Evolutionary conservation across 2,329 filamentous ascomycete species (phyloP), one percentile per base, ranked within the genome.

Genomic region (Fusarium sp.): DNA sequence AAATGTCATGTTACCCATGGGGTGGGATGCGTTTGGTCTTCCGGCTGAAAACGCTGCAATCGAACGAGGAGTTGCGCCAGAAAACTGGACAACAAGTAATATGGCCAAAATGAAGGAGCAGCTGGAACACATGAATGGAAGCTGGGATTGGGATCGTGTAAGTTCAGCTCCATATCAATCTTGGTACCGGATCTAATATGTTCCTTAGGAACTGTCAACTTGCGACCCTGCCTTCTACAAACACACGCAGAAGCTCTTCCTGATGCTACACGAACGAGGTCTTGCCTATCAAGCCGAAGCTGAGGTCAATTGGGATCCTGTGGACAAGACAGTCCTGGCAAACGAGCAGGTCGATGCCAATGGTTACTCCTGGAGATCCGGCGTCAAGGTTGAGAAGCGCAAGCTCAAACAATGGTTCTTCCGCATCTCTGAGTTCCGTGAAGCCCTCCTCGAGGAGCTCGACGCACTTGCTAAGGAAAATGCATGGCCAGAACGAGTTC

Each of bases 291-390:
- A 94, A 75, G 89, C 88, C 33, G 90, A 96, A 71, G 92, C 93
- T 20, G 80, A 94, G 65, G 94, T 97, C 71, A 97, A 97, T 78
- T 97, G 92, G 80, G 94, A 97, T 70, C 94, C 94, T 2, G 86
- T 97, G 27, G 94, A 97, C 76, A 90, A 91, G 76, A 97, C 94
- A 0, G 94, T 97, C 17, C 83, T 97, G 60, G 94, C 94, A 13
- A 97, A 97, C 76, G 94, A 97, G 78, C 94, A 97, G 79, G 93
- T 97, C n/a, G 92, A 96, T 76, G 85, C 91, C 48, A 90, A 93
- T 74, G 94, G 94, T 31, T 88, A 84, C 71, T 97, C 93, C 3
- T 97, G 94, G 94, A 87, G 93, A 57, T 96, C 92, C 2, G 93
- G 93, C 11, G 93, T 92, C 48, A 90, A 91, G 76, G 93, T 96